Conservation (phyloP, 2,329 filamentous ascomycete genomes). For the Amauroascus niger region DNA sequence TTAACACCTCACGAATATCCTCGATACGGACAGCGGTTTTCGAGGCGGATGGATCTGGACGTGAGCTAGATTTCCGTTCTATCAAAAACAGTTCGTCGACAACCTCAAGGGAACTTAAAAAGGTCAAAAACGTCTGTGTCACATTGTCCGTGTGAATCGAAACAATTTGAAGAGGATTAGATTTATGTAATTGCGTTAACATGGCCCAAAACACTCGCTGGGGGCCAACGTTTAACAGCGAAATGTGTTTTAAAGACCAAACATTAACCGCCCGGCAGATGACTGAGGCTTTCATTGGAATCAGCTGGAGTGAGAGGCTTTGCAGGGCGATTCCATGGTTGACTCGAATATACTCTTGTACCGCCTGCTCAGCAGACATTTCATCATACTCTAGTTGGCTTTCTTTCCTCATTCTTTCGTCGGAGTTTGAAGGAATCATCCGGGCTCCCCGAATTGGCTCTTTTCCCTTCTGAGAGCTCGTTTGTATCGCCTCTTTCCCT, state of each 20-base stretch:
- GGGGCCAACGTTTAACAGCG: conserved; percentile 54
- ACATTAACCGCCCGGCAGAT: conserved; percentile 50
- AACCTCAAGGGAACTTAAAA: conserved; percentile 46
- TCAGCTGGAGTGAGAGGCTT: conserved; percentile 47
- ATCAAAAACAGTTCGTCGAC: conserved; percentile 53
- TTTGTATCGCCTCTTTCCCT: neutral
- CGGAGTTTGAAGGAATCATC: neutral
- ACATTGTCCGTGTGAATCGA: conserved; percentile 58
- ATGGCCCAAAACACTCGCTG: conserved; percentile 53
- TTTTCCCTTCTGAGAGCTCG: neutral
- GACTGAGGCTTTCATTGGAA: conserved; percentile 52
- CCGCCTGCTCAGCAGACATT: conserved; percentile 2
- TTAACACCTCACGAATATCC: conserved; percentile 51
- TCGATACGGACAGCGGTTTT: conserved; percentile 45
- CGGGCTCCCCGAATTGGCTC: neutral
- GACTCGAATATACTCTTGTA: conserved; percentile 45
- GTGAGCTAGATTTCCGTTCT: conserved; percentile 44
- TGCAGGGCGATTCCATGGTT: conserved; percentile 51
- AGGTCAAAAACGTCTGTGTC: conserved; percentile 34
- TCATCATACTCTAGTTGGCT: neutral
- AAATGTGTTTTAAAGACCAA: conserved; percentile 47
- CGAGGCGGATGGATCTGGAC: conserved; percentile 46
- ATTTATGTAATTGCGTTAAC: conserved; percentile 47
- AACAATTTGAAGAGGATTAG: conserved; percentile 43
- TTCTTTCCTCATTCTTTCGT: neutral